Base-by-base conservation (phyloP, 2,329 filamentous ascomycete genomes). In the Calonectria leucothoes region DNA sequence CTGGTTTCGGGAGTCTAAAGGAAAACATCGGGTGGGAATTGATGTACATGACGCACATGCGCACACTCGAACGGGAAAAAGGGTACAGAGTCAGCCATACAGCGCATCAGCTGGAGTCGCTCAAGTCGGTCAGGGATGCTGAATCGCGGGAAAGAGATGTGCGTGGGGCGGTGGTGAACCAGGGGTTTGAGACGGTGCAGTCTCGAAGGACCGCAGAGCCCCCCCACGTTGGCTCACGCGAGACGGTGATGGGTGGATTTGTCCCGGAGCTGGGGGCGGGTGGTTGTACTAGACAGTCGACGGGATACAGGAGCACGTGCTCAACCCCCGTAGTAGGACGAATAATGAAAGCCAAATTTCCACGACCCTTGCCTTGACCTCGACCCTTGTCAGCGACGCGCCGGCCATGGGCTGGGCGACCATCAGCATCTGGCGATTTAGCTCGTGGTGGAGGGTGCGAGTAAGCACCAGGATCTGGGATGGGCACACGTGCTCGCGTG, bases 161-260 rank as follows among this genome's bases (percentile, higher is more conserved):
- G 63, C 64, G 52, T 75, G 72, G 72, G 70, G 67, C 75, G 71
- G 7, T 71, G 73, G 65, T 61, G 66, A 69, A 71, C 66, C 71
- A 76, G 75, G 78, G 76, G 74, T 66, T 42, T 42, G 63, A 51
- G 29, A 33, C 35, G 20, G 17, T 71, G 63, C 66, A 68, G 66
- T 69, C 74, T 63, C 65, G 74, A 73, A 78, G 75, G 73, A 67
- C 75, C 69, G 61, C 63, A 66, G 75, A 67, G 66, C 59, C 39
- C 76, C 74, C 74, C 79, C 79, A 80, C 79, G 79, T 80, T 80
- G 79, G 74, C 76, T 71, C 76, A 77, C 39, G 51, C 72, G 66
- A 51, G 77, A 73, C 70, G 73, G 70, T 80, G 79, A 80, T 81
- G 79, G 79, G 79, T 79, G 78, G 79, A 66, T 75, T 76, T 80